Percentiles rank a stretch among this genome's conserved stretches.
phyloP scores from a whole-genome alignment of 371 early-diverging fungal species.

The Rhizomucor pusillus region DNA sequence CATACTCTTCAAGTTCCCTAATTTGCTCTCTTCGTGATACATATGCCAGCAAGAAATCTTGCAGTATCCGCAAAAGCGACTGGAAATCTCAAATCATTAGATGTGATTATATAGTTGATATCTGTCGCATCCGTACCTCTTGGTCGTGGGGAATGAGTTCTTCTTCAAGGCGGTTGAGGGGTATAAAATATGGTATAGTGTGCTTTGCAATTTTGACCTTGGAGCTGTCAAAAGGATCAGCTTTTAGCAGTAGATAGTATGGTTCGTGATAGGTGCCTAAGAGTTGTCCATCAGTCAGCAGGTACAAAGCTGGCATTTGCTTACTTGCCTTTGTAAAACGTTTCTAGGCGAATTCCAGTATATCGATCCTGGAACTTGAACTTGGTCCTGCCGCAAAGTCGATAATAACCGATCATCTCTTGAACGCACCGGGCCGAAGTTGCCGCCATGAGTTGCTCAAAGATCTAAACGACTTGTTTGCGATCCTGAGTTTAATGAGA shows the following conservation, averaged over 20 bases:
- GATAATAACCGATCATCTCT: conserved; percentile 37
- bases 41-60: conserved; percentile 35
- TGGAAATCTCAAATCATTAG: conserved; percentile 5
- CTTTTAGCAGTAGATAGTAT: conserved; percentile 28
- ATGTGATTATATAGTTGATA: background rate
- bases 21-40: conserved; percentile 34
- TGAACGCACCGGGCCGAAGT: conserved; percentile 23
- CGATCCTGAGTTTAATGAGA: background rate
- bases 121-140: conserved; percentile 16
- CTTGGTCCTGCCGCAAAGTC: conserved; percentile 27
- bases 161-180: conserved; percentile 13
- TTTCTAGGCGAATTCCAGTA: conserved; percentile 37
- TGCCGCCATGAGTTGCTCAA: conserved; percentile 25
- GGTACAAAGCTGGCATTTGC: background rate
- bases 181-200: conserved; percentile 40
- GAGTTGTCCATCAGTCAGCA: background rate
- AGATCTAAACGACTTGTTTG: conserved; percentile 16
- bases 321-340: conserved; percentile 31
- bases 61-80: conserved; percentile 35
- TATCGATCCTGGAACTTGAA: conserved; percentile 24
- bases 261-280: conserved; percentile 28
- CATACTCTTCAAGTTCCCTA: conserved; percentile 12
- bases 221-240: conserved; percentile 5
- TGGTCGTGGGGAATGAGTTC: conserved; percentile 23
- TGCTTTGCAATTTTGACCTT: conserved; percentile 17